A percentile compares a stretch with the other conserved stretches of the same genome.
Evolutionary conservation across 169 alveolate species (phyloP).

Genomic region (Cardiosporidium cionae): DNA sequence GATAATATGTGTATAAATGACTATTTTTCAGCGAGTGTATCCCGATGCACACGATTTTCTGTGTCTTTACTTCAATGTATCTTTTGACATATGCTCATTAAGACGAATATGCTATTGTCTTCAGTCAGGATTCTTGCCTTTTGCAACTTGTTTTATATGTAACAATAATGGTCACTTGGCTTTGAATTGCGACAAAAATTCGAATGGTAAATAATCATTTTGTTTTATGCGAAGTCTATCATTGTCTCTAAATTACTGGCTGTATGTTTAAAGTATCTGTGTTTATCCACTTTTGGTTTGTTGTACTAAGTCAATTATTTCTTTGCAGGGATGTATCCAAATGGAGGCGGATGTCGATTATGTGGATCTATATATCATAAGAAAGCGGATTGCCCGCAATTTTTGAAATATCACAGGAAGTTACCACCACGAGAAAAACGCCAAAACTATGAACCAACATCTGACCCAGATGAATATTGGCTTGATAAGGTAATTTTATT

Average conservation of each 20-base stretch:
- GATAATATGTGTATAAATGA: too few species aligned
- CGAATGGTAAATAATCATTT: background rate
- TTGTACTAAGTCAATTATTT: too few species aligned
- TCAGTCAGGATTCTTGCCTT: constrained; percentile 29
- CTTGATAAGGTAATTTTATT: too few species aligned
- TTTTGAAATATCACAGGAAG: background rate
- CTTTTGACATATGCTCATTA: too few species aligned
- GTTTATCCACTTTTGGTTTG: too few species aligned
- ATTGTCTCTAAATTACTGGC: background rate
- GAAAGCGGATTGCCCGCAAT: constrained; percentile 24
- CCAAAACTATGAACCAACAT: background rate
- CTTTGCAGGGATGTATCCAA: constrained; percentile 28
- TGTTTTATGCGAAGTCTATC: background rate
- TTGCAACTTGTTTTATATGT: constrained; percentile 42
- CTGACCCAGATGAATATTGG: background rate
- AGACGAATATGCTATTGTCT: too few species aligned
- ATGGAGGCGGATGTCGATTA: constrained; percentile 33
- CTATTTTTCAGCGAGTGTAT: too few species aligned
- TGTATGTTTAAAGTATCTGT: too few species aligned
- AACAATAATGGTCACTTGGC: constrained; percentile 37
- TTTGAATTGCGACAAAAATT: constrained; percentile 31
- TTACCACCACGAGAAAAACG: background rate
- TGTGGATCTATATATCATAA: constrained; percentile 31
- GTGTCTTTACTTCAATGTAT: too few species aligned
- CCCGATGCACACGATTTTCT: too few species aligned